Evolutionary conservation across 352 stramenopile species (phyloP).

Genomic region (Globisporangium nodosum): DNA sequence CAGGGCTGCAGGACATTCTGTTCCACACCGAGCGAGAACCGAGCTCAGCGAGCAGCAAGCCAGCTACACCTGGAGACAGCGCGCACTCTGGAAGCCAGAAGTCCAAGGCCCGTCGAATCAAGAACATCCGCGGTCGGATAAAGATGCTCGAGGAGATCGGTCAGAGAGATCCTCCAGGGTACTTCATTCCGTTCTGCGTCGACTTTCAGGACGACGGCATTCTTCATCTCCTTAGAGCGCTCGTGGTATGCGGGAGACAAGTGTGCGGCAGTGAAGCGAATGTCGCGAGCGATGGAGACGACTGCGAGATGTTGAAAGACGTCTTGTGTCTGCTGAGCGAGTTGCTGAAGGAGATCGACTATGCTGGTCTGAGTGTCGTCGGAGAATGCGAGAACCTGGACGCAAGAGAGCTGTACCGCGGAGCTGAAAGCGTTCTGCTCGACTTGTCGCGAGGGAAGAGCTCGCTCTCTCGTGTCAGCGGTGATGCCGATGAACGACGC

Average conservation of each 20-base stretch:
- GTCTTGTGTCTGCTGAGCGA: conserved; percentile 30
- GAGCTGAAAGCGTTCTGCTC: conserved; percentile 18
- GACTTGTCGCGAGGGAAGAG: conserved; percentile 9
- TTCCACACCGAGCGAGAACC: conserved; percentile 30
- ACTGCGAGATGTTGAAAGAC: conserved; percentile 16
- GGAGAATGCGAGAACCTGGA: conserved; percentile 14
- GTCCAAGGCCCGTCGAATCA: conserved; percentile 41
- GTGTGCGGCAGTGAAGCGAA: not conserved
- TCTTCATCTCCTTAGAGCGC: conserved; percentile 25
- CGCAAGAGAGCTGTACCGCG: conserved; percentile 19
- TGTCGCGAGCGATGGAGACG: not conserved
- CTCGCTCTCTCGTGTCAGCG: not conserved
- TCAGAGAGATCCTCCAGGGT: conserved; percentile 35
- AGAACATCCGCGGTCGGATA: conserved; percentile 50
- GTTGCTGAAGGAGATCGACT: conserved; percentile 33
- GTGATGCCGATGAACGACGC: too few species aligned
- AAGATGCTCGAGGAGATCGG: conserved; percentile 30
- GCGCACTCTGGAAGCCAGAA: conserved; percentile 19
- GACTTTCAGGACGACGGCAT: conserved; percentile 51
- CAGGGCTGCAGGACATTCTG: conserved; percentile 48
- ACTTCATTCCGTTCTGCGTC: conserved; percentile 57
- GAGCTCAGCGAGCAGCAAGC: conserved; percentile 3
- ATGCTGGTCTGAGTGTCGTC: conserved; percentile 22
- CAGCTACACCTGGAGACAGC: conserved; percentile 2
- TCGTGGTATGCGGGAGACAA: conserved; percentile 14